Percentiles rank a stretch among this genome's conserved stretches.
Evolutionary conservation across 2,329 filamentous ascomycete species (phyloP).

Genomic region (Hymenoscyphus fructigenus): DNA sequence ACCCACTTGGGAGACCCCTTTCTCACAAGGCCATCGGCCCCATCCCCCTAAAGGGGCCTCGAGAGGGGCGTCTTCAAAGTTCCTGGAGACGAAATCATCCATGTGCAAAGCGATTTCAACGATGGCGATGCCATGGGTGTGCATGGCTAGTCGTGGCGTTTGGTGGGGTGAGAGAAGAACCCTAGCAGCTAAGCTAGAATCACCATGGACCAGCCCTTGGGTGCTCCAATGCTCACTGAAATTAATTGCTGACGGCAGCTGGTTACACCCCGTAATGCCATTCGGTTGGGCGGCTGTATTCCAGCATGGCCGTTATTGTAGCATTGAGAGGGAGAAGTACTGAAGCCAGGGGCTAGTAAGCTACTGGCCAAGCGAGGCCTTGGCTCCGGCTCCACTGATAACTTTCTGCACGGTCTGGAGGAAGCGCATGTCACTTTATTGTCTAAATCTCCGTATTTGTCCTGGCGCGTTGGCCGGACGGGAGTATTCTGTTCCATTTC

Average conservation of each 20-base stretch:
- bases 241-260: conserved; percentile 1
- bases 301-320: neutral
- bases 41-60: neutral
- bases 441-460: neutral
- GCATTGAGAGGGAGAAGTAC: neutral
- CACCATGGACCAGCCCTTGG: conserved; percentile 1
- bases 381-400: conserved; percentile 1
- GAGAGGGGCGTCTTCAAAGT: neutral
- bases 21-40: neutral
- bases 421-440: neutral
- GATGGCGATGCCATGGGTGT: neutral
- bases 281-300: neutral
- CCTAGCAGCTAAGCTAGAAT: neutral
- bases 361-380: neutral
- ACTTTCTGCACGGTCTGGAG: neutral
- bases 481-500: neutral
- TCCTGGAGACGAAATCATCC: neutral
- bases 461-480: neutral
- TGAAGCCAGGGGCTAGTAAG: neutral
- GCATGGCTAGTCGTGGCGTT: neutral
- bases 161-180: neutral
- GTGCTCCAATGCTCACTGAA: neutral
- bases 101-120: neutral
- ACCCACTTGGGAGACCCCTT: neutral
- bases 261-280: neutral